These are phyloP conservation scores for Tephrocybe sp. DNA, from an alignment of 768 basidiomycete genomes.

Conservation along the genomic window DNA sequence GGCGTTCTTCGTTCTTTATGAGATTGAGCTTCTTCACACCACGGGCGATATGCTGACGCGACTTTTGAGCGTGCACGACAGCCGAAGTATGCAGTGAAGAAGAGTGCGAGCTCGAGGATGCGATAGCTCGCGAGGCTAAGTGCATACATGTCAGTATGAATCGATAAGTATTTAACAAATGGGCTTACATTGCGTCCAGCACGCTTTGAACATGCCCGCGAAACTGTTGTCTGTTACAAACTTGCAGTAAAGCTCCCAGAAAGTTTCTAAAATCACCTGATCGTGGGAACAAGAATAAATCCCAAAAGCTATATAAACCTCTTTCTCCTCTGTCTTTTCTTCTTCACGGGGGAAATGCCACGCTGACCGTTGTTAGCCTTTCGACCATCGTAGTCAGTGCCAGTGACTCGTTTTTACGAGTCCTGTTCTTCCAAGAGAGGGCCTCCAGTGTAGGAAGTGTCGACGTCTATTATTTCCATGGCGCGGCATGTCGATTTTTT, in stretches of 20 bases:
- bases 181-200: slow-evolving; percentile 28
- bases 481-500: slow-evolving; percentile 62
- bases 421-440: slow-evolving; percentile 57
- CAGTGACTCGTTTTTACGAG: slow-evolving; percentile 50
- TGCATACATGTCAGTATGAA: background rate
- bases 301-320: slow-evolving; percentile 22
- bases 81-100: slow-evolving; percentile 51
- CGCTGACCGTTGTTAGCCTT: slow-evolving; percentile 56
- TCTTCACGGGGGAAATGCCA: slow-evolving; percentile 55
- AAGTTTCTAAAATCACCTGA: slow-evolving; percentile 20
- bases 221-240: background rate
- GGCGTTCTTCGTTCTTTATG: slow-evolving; percentile 45
- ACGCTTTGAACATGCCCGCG: slow-evolving; percentile 27
- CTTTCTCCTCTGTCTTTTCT: slow-evolving; percentile 8
- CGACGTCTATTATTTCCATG: slow-evolving; percentile 43
- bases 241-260: background rate
- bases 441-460: slow-evolving; percentile 65
- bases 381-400: slow-evolving; percentile 64
- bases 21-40: slow-evolving; percentile 44
- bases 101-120: slow-evolving; percentile 32
- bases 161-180: background rate
- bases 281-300: slow-evolving; percentile 41
- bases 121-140: slow-evolving; percentile 37
- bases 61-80: slow-evolving; percentile 30
- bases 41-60: slow-evolving; percentile 34